Base-by-base conservation (phyloP, 768 basidiomycete species). In the Suillus bovinus region DNA sequence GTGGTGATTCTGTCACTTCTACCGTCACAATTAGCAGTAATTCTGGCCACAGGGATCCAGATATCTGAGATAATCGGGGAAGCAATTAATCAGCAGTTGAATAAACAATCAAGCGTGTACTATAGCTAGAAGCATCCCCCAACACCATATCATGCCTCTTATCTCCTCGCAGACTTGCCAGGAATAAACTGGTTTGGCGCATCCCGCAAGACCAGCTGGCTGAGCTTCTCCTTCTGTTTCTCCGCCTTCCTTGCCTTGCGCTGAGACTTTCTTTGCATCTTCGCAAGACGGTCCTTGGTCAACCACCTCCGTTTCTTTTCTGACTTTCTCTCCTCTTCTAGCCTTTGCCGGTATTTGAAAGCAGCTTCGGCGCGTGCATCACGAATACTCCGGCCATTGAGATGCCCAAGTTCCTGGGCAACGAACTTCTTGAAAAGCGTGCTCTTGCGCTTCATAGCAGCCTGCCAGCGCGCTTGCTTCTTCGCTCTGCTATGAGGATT, bases 401-500 rank as follows among this genome's bases (percentile, higher is more conserved):
- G 71, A 62, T 86, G 75, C 62, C 79, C 73, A 67, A 87, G 70
- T 59, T 87, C 87, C 55, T 83, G 80, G 7, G 78, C 72, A 50
- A 86, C 76, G 65, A 84, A 83, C 64, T 85, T 76, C 62, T 81
- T 77, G 53, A 88, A 77, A 59, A 89, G 76, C 22, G 74, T 72
- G 49, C 81, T 78, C 69, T 80, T 81, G 64, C 80, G 77, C 20
- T 71, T 66, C 65, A 82, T 80, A 66, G 80, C 82, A 5, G 78
- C 79, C 72, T 90, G 84, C 89, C 89, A 94, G 65, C 93, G 85
- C 55, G 79, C 78, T 68, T 90, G 87, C 72, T 90, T 93, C 80
- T 91, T 93, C 10, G 91, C 89, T 22, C 90, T 87, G 14, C 89
- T 86, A 69, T 93, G 88, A 29, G 91, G 91, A 72, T 93, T 93